Evolutionary conservation across 2,329 filamentous ascomycete species (phyloP), one percentile per base, ranked within the genome.

Genomic region (Emericellopsis atlantica): DNA sequence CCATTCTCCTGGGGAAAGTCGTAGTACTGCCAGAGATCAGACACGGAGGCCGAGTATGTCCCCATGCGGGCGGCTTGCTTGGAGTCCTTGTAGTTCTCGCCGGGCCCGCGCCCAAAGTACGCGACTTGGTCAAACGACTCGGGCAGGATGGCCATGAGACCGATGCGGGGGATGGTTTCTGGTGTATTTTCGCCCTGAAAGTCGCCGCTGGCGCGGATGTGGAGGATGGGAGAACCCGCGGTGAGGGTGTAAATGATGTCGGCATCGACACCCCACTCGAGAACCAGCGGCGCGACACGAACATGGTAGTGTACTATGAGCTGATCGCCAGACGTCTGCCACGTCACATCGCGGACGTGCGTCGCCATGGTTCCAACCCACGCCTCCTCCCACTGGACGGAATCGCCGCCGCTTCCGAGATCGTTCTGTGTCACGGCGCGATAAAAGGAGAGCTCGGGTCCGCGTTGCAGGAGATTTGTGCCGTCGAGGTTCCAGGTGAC

Each of bases 1-100:
- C 68, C 66, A 43, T 63, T 67, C 45, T 75, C 71, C 48, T 76
- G 71, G 0, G 71, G 72, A 31, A 66, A 67, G 22, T 75, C 72
- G 42, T 72, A 74, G 11, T 58, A 53, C 2, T 62, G 58, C 54
- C 61, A 66, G 11, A 75, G 56, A 2, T 62, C 57, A 7, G 62
- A 59, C 5, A 69, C 52, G 11, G 41, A 48, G 1, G 52, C 48
- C 4, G 48, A 49, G 26, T 53, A 65, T 43, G 59, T 57, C 1
- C 63, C 69, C 1, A 70, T 49, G 1, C 51, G 54, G 37, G 69
- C 64, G 0, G 64, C 65, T 10, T 62, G 46, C 43, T 71, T 70
- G 48, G 62, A 69, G 53, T 75, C 72, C 39, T 58, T 61, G 54
- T 74, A 75, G 10, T 57, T 64, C 48, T 74, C 70, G 4, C 66